These are phyloP conservation scores for Monosporascus sp. DNA, from an alignment of 2,329 filamentous ascomycete genomes.

Conservation along the genomic window DNA sequence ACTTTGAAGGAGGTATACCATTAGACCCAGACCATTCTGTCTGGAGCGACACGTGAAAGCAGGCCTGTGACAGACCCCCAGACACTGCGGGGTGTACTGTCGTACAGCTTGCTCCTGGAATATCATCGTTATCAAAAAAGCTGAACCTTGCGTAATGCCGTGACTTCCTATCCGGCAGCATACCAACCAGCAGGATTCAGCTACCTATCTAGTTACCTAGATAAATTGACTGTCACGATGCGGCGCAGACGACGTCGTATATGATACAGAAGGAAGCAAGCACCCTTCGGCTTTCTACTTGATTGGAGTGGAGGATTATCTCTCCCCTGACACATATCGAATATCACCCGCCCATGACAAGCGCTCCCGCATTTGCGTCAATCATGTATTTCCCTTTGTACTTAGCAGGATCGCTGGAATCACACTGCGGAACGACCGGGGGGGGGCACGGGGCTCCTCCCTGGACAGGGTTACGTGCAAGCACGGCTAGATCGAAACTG, in stretches of 20 bases:
- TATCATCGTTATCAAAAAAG: not conserved
- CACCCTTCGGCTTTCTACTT: slow-evolving; percentile 22
- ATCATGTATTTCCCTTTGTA: slow-evolving; percentile 4
- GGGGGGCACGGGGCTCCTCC: not conserved
- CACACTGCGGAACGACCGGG: not conserved
- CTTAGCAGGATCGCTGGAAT: not conserved
- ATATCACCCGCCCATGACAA: not conserved
- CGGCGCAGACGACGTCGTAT: slow-evolving; percentile 26
- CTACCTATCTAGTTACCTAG: slow-evolving; percentile 12
- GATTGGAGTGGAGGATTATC: slow-evolving; percentile 16
- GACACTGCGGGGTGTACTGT: no score
- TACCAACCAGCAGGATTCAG: slow-evolving; percentile 13
- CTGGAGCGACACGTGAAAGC: no score
- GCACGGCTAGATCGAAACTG: slow-evolving; percentile 32
- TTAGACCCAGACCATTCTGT: no score
- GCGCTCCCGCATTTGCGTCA: not conserved
- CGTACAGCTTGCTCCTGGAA: not conserved
- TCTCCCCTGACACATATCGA: not conserved
- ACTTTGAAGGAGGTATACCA: no score
- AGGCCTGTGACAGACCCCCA: no score
- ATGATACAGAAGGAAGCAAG: slow-evolving; percentile 19
- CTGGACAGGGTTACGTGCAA: slow-evolving; percentile 6
- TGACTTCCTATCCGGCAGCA: slow-evolving; percentile 12
- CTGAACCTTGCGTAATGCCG: not conserved
- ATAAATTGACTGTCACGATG: slow-evolving; percentile 16